A percentile compares a stretch with the other conserved stretches of the same genome.
phyloP scores from a whole-genome alignment of 768 basidiomycete genomes.

The Tulasnella sp. region DNA sequence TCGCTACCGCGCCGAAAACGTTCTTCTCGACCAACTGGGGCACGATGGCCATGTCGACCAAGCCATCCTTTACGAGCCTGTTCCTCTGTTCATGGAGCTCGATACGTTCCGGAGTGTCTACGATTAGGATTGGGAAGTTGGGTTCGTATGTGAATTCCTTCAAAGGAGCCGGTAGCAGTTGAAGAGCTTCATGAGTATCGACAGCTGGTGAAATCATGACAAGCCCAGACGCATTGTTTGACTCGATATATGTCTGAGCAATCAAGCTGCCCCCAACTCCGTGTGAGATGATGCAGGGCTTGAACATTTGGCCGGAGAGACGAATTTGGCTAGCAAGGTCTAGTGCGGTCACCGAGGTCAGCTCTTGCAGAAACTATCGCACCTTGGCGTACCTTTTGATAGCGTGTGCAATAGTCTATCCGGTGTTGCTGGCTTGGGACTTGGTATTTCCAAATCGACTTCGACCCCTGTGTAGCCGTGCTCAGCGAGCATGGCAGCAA shows the following conservation, averaged over 20 bases:
- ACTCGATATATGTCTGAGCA: slow-evolving; percentile 20
- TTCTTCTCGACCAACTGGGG: neutral
- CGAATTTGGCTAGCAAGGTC: slow-evolving; percentile 21
- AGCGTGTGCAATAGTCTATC: neutral
- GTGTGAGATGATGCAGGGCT: slow-evolving; percentile 17
- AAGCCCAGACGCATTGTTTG: slow-evolving; percentile 19
- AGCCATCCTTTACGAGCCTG: neutral
- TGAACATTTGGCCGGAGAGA: slow-evolving; percentile 16
- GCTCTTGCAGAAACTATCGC: neutral
- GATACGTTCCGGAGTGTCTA: slow-evolving; percentile 15
- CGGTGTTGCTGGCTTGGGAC: neutral
- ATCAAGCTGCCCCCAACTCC: neutral
- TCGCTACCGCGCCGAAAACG: neutral
- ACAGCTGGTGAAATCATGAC: slow-evolving; percentile 22
- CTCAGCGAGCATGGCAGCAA: slow-evolving; percentile 13
- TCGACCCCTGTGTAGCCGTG: slow-evolving; percentile 12
- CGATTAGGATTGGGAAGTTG: slow-evolving; percentile 17
- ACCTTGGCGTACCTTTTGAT: neutral
- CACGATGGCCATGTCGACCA: neutral
- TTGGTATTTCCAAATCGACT: slow-evolving; percentile 8
- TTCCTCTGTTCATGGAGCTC: slow-evolving; percentile 5
- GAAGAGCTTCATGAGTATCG: neutral
- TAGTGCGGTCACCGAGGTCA: neutral
- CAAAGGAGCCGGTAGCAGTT: neutral
- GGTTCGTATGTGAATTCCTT: slow-evolving; percentile 16